These are phyloP conservation scores for Backusella psychrophila DNA, from an alignment of 192 early-diverging fungal genomes.

Conservation along the genomic window DNA sequence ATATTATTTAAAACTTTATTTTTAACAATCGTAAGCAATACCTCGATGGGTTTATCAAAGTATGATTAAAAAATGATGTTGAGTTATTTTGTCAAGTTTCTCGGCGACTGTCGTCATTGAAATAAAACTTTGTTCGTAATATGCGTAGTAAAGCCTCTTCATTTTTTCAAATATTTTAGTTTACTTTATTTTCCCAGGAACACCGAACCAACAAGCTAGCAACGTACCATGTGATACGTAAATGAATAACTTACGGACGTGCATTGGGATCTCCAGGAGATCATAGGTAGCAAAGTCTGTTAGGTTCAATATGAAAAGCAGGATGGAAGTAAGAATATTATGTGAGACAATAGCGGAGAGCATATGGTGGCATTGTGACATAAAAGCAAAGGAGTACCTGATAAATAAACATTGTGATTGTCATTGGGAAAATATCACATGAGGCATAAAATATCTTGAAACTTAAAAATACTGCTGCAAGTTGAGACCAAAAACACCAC, in stretches of 20 bases:
- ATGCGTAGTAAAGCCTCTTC: neutral
- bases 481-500: neutral
- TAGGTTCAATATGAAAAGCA: neutral
- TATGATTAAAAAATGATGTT: neutral
- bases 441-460: neutral
- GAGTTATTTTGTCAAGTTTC: neutral
- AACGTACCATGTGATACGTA: neutral
- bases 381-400: neutral
- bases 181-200: neutral
- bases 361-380: neutral
- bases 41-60: neutral
- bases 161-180: neutral
- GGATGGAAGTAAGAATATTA: neutral
- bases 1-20: neutral
- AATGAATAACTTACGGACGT: neutral
- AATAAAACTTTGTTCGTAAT: neutral
- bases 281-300: neutral
- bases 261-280: neutral
- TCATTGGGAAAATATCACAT: conserved; percentile 5
- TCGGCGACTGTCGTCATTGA: neutral
- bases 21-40: neutral
- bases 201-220: neutral
- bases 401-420: neutral
- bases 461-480: neutral
- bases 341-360: neutral